Base-by-base conservation (phyloP, 1,284 basidiomycete species). In the Leccinum solheimii region DNA sequence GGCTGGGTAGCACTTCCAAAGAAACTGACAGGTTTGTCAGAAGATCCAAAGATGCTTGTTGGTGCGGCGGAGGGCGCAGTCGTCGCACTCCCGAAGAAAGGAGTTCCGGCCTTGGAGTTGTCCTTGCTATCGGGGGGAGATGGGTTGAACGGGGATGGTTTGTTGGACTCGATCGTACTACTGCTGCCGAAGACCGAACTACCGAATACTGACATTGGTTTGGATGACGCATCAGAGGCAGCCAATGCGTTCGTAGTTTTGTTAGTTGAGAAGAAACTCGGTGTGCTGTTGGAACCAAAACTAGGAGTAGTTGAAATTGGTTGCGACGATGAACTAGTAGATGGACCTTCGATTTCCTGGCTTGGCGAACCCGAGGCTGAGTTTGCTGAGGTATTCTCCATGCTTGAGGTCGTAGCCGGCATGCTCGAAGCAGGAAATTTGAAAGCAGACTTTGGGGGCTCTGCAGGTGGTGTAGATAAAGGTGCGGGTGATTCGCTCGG, bases 1-100 rank as follows among this genome's bases (percentile, higher is more conserved):
- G 74, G 63, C 6, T 63, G 63, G 16, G 72, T 67, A 51, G 71
- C 73, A 32, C 65, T 69, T 34, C 74, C 75, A 58, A 81, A 80
- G 16, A 65, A 59, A 62, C 68, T 67, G 34, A 45, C 56, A 43
- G 73, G 57, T 53, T 72, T 76, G 16, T 77, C 68, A 6, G 71
- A 62, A 27, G 68, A 53, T 30, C 60, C 64, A 57, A 75, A 72
- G 40, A 64, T 56, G 23, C 38, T 64, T 52, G 62, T n/a, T n/a
- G 62, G 51, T 9, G 67, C 53, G 19, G 64, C 59, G 27, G 67
- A 61, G 23, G 67, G 50, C 27, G 50, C 50, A 4, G 49, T 38
- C 14, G 62, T 57, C n/a, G 58, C 34, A 36, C 60, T 62, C 10
- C 75, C 64, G 10, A 74, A 76, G 26, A 67, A 57, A 54, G 55